Base-by-base conservation (phyloP, 2,329 filamentous ascomycete genomes). In the Graphilbum sp. region DNA sequence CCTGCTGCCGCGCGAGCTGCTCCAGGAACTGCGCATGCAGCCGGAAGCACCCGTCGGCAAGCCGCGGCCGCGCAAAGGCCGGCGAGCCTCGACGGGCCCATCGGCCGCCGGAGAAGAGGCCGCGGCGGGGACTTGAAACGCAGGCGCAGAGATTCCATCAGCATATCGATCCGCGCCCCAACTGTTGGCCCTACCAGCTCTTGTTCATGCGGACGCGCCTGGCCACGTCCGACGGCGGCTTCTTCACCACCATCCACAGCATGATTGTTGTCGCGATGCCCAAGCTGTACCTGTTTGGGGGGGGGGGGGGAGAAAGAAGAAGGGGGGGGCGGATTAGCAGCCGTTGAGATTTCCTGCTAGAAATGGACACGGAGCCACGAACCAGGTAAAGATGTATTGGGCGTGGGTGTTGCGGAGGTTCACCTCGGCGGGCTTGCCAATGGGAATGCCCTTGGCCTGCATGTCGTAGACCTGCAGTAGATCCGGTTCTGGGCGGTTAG, bases 381-480 rank as follows among this genome's bases (percentile, higher is more conserved):
- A 96, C 90, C 90, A 98, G 47, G 90, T 98, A 58, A 95, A 90
- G 49, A 98, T 98, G 59, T 98, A 98, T 65, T 96, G 90, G 46
- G 84, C 77, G 59, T 98, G 90, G 60, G 93, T 96, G 56, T 98
- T 98, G 55, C 85, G 74, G 53, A 98, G 63, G 55, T 92, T 93
- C 43, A 98, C 87, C 60, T 93, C 85, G 5, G 90, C 72, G 7
- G 84, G 63, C 53, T 88, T 72, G 13, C 87, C 90, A 53, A 95
- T 88, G 2, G 90, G 90, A 42, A 95, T 78, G 21, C 90, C 90
- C 50, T 79, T 81, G 13, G 70, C 67, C 52, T 83, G 72, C 52
- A 85, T 74, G 50, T 87, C 75, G 53, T 85, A 78, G 45, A 78
- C 68, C 47, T 74, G 71, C 49, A 95, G 61, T 50, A 88, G 66